phyloP scores from a whole-genome alignment of 2,329 filamentous ascomycete genomes.

The Simplicillium aogashimaense region DNA sequence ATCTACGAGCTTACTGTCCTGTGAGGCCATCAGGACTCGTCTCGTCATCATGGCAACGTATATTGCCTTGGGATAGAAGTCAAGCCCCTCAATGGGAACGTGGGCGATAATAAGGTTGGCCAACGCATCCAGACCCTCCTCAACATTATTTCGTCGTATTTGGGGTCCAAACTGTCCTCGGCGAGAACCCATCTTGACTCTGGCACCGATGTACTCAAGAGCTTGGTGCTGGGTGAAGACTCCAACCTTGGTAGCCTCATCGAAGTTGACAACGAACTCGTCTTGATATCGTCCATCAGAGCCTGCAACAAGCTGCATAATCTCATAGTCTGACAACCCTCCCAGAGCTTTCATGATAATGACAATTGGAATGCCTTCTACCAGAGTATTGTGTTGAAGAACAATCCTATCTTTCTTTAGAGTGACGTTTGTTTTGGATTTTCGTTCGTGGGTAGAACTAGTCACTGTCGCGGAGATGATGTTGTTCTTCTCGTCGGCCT shows the following conservation, averaged over 20 bases:
- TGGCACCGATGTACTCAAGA: conserved; percentile 78
- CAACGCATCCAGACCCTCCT: conserved; percentile 87
- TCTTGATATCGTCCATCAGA: conserved; percentile 85
- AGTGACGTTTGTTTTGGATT: conserved; percentile 94
- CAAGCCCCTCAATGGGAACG: conserved; percentile 80
- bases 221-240: conserved; percentile 94
- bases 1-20: conserved; percentile 82
- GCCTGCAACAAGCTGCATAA: conserved; percentile 82
- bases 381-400: conserved; percentile 85
- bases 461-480: conserved; percentile 94
- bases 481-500: conserved; percentile 83
- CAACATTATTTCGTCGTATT: conserved; percentile 67
- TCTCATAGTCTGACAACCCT: conserved; percentile 89
- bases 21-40: conserved; percentile 88
- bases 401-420: conserved; percentile 88
- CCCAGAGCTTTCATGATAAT: conserved; percentile 90
- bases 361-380: conserved; percentile 90
- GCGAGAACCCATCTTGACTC: conserved; percentile 78
- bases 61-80: conserved; percentile 94
- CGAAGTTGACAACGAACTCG: conserved; percentile 90
- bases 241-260: conserved; percentile 74
- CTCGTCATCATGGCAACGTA: conserved; percentile 97
- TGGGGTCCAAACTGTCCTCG: conserved; percentile 43
- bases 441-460: conserved; percentile 93
- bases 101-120: conserved; percentile 92